Evolutionary conservation across 2,329 filamentous ascomycete species (phyloP).

Genomic region (Penicillium vulpinum): DNA sequence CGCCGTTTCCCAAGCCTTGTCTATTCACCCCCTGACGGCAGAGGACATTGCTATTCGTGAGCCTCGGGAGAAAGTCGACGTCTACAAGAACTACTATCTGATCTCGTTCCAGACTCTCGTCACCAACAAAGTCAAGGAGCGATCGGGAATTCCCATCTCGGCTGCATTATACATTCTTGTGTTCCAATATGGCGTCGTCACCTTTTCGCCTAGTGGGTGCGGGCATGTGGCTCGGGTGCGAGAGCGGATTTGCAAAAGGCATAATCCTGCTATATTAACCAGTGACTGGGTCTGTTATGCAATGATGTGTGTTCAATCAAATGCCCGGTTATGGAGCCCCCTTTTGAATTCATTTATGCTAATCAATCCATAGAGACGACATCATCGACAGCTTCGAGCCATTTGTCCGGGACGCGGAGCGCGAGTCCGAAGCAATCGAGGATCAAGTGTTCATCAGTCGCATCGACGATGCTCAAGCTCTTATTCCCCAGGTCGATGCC

Average conservation of each 20-base stretch:
- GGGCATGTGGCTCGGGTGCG: constrained; percentile 81
- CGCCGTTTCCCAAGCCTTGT: constrained; percentile 84
- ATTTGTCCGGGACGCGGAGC: constrained; percentile 77
- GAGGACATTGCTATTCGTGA: constrained; percentile 95
- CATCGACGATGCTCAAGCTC: constrained; percentile 79
- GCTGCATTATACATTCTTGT: constrained; percentile 95
- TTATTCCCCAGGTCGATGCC: constrained; percentile 80
- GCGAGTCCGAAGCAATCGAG: constrained; percentile 86
- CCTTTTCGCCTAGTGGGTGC: constrained; percentile 86
- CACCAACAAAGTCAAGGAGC: constrained; percentile 63
- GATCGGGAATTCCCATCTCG: constrained; percentile 75
- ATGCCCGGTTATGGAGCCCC: neutral
- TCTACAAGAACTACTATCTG: constrained; percentile 96
- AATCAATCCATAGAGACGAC: constrained; percentile 65
- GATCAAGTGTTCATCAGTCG: constrained; percentile 92
- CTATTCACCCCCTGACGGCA: constrained; percentile 87
- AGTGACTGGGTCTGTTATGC: constrained; percentile 99
- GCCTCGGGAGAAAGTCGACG: constrained; percentile 93
- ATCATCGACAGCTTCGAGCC: constrained; percentile 95
- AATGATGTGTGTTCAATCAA: constrained; percentile 66
- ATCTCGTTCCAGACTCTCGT: constrained; percentile 90
- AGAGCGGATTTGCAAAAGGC: constrained; percentile 81
- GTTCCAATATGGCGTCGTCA: constrained; percentile 87
- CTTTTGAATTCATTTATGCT: neutral
- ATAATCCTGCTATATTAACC: constrained; percentile 87